A percentile compares a stretch with the other conserved stretches of the same genome.
phyloP scores from a whole-genome alignment of 495 filamentous ascomycete genomes.

The Penicillium malachiteum region DNA sequence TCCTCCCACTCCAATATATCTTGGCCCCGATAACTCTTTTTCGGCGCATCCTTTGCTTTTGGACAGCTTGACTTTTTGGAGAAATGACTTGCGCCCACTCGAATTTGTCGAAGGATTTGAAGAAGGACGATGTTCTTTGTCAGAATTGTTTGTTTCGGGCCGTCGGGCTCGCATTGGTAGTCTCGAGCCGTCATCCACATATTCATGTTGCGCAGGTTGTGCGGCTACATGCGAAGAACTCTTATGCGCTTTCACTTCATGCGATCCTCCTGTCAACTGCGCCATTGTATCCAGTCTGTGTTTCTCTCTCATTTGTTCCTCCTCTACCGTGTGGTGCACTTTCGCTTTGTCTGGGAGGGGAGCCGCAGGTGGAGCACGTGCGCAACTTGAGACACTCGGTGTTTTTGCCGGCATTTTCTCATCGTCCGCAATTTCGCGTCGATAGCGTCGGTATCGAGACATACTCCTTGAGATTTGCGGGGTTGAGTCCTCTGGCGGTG shows the following conservation, averaged over 20 bases:
- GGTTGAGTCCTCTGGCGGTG: slow-evolving; percentile 5
- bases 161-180: too few species aligned
- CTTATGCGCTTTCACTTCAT: not conserved
- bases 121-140: not conserved
- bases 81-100: slow-evolving; percentile 22
- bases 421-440: slow-evolving; percentile 19
- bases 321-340: slow-evolving; percentile 20
- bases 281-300: slow-evolving; percentile 39
- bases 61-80: slow-evolving; percentile 26
- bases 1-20: slow-evolving; percentile 37
- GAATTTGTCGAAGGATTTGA: not conserved
- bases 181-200: too few species aligned
- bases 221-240: too few species aligned
- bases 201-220: too few species aligned
- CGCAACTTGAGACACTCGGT: slow-evolving; percentile 32
- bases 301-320: slow-evolving; percentile 44
- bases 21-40: slow-evolving; percentile 9
- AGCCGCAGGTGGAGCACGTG: slow-evolving; percentile 1
- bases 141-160: too few species aligned
- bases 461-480: slow-evolving; percentile 53
- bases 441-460: slow-evolving; percentile 57
- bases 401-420: slow-evolving; percentile 12
- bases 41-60: slow-evolving; percentile 18
- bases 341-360: slow-evolving; percentile 6
- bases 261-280: slow-evolving; percentile 31